Base-by-base conservation (phyloP, 2,329 filamentous ascomycete genomes). In the Talaromyces marneffei region DNA sequence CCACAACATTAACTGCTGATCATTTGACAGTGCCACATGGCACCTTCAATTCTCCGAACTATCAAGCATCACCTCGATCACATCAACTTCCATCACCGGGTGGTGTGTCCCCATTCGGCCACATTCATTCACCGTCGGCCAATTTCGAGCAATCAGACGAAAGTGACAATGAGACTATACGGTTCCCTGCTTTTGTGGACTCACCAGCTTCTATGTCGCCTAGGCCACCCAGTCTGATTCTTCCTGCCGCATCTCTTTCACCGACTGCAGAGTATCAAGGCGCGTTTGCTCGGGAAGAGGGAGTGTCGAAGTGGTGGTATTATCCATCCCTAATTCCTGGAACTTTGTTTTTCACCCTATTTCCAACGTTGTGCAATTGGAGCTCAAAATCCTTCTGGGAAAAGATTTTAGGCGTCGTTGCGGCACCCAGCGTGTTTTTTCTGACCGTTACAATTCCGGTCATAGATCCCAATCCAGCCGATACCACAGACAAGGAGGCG, bases 381-480 rank as follows among this genome's bases (percentile, higher is more conserved):
- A 79, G 76, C 46, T 85, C 89, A 29, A 97, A 97, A 75, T 86
- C 80, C n/a, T 74, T 88, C n/a, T 91, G 87, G 86, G 92, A 93
- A 68, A 92, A 90, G 70, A 77, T 92, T 48, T 78, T 97, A 53
- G 93, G 91, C 44, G 69, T 94, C 10, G 82, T 95, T 39, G 92
- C 92, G 7, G 87, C 91, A n/a, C 90, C 92, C 1, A 95, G 89
- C 67, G 91, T 99, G 39, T 90, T 99, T 64, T 77, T 97, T 2
- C 81, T 99, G 3, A 93, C 93, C 0, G 86, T 94, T 52, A 99
- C 94, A 0, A 75, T 99, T 4, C 94, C 95, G 0, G 92, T 99
- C 0, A 90, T 96, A 5, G 93, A 97, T 68, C 84, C 84, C 1
- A 81, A 84, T 20, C 80, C 75, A 37, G 71, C 82, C 7, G 83